These are phyloP conservation scores for Tetradesmus lagerheimii DNA, from an alignment of 139 green algal species.

Conservation along the genomic window DNA sequence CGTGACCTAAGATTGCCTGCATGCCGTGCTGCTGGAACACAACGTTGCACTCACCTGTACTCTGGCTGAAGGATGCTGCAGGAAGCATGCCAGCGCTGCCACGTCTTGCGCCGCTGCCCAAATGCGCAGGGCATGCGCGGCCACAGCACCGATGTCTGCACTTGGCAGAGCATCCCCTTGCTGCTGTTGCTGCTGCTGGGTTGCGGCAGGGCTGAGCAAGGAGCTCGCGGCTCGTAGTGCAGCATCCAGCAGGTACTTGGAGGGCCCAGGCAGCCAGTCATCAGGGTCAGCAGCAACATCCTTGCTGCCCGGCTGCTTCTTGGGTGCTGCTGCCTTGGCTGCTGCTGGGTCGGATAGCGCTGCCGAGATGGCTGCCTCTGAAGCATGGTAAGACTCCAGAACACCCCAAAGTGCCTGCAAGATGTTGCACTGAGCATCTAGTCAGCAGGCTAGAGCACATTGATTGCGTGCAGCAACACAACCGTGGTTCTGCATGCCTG, in stretches of 20 bases:
- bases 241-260: conserved; percentile 45
- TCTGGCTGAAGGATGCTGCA: not conserved
- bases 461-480: not conserved
- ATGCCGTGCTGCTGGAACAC: not conserved
- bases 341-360: conserved; percentile 16
- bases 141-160: not conserved
- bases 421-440: not conserved
- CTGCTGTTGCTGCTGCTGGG: conserved; percentile 26
- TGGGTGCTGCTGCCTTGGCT: conserved; percentile 13
- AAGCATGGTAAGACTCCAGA: not conserved
- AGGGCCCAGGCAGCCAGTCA: conserved; percentile 42
- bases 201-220: not conserved
- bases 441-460: too few species aligned
- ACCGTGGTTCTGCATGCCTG: not conserved
- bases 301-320: conserved; percentile 13
- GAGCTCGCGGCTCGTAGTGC: conserved; percentile 16
- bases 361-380: not conserved
- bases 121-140: not conserved
- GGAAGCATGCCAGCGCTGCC: conserved; percentile 5
- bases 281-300: conserved; percentile 15
- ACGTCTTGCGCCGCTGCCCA: conserved; percentile 5
- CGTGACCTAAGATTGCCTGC: not conserved
- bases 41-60: too few species aligned
- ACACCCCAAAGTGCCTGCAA: conserved; percentile 25
- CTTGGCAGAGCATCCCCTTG: not conserved